Evolutionary conservation across 73 alveolate species (phyloP), one percentile per base, ranked within the genome.

Genomic region (Symbiodinium natans): DNA sequence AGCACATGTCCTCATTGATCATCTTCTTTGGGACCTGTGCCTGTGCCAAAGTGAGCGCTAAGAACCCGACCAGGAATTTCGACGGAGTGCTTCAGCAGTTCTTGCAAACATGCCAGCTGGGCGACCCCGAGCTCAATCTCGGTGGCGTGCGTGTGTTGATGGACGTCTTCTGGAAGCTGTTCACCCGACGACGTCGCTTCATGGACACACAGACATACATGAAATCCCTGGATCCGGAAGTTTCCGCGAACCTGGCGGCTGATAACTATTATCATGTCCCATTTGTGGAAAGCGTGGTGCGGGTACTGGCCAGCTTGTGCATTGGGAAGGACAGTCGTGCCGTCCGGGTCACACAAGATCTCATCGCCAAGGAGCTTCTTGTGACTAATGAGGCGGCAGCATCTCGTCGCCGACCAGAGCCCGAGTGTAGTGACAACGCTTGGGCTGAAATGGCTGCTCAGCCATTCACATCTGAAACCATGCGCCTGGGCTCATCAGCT

Each of bases 151-250:
- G 97, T 2, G 88, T 90, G 21, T 40, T 90, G 80, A 71, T 68
- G 87, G 97, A 90, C 33, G 97, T 73, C 77, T 42, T 90, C 54
- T 90, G 97, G 97, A 90, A 90, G 42, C 97, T 90, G 39, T 90
- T 90, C 97, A 90, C 97, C 15, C 97, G 97, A 5, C 39, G 89
- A 19, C 29, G 31, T 41, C 74, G 41, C 34, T 90, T 90, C 80
- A 71, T 71, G 33, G 75, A 54, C 36, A 85, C 87, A 39, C 52
- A 41, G 41, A 48, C 40, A 1, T 88, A 88, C 41, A 59, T 88
- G 71, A 25, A 63, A 13, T 88, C 95, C 46, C 15, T 88, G 86
- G 59, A 54, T 21, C 83, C 94, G 17, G 95, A 88, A 25, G 89
- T 41, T n/a, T 68, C 87, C 27, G 23, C 38, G 29, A 68, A 17